Conservation (phyloP, 2,329 filamentous ascomycete species). For the Diaporthe vexans region DNA sequence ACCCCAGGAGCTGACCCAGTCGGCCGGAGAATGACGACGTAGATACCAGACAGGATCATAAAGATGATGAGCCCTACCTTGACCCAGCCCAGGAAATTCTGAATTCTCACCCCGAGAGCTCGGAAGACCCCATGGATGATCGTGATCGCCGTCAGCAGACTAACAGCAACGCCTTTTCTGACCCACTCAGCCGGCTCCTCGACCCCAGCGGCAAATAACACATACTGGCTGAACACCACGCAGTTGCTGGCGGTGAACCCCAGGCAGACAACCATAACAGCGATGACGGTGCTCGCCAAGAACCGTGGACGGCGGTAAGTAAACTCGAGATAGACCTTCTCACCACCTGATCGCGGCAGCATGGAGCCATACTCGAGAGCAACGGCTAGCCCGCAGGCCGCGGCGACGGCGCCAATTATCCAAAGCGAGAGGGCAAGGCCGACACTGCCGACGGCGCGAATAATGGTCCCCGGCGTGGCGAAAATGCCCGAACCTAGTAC, state of each 20-base stretch:
- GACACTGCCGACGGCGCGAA: constrained; percentile 75
- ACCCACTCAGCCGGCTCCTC: constrained; percentile 61
- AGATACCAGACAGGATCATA: constrained; percentile 74
- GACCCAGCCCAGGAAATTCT: constrained; percentile 72
- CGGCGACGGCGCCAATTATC: constrained; percentile 72
- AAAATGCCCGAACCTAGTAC: constrained; percentile 80
- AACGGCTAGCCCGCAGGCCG: constrained; percentile 72
- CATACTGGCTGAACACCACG: constrained; percentile 77
- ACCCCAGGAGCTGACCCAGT: background rate
- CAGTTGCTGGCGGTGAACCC: constrained; percentile 76
- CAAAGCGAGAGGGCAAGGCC: constrained; percentile 74
- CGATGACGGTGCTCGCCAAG: constrained; percentile 74
- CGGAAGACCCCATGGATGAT: constrained; percentile 56
- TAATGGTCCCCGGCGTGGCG: constrained; percentile 77
- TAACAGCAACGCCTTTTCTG: constrained; percentile 69
- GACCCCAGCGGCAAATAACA: constrained; percentile 69
- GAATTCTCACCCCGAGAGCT: constrained; percentile 65
- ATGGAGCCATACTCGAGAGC: constrained; percentile 78
- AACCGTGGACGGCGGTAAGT: constrained; percentile 74
- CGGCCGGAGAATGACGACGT: constrained; percentile 57
- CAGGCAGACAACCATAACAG: constrained; percentile 73
- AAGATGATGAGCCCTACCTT: constrained; percentile 72
- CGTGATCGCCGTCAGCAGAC: constrained; percentile 68
- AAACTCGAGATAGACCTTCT: constrained; percentile 80
- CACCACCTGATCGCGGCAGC: constrained; percentile 77